phyloP scores from a whole-genome alignment of 139 green algal genomes.

The Chlorella sorokiniana region DNA sequence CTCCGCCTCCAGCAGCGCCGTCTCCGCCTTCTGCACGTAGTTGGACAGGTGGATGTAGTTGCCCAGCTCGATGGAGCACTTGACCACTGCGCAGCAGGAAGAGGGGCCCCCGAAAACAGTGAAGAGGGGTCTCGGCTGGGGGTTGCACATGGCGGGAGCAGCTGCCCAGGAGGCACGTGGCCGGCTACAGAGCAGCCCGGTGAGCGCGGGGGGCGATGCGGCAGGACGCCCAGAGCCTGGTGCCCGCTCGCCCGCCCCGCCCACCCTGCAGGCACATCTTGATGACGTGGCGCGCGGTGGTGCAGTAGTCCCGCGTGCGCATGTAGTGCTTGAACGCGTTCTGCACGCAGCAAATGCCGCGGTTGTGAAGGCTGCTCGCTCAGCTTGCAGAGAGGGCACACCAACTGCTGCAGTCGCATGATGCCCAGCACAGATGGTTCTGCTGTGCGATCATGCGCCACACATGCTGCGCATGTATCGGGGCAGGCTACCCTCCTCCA shows the following conservation, averaged over 20 bases:
- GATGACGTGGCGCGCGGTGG: constrained; percentile 82
- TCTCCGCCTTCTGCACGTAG: constrained; percentile 89
- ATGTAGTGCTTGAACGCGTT: constrained; percentile 91
- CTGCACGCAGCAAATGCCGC: constrained; percentile 38
- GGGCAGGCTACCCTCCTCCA: no score
- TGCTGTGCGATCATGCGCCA: no score
- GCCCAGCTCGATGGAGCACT: constrained; percentile 75
- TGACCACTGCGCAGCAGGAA: constrained; percentile 56
- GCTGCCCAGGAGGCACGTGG: not conserved
- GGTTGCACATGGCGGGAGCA: not conserved
- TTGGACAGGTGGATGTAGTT: constrained; percentile 87
- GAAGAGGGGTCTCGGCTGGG: not conserved
- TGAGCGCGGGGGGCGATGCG: not conserved
- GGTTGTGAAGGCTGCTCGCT: no score
- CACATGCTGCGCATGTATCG: no score
- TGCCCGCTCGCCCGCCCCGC: not conserved
- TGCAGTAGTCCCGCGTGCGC: constrained; percentile 92
- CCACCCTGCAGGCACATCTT: constrained; percentile 83
- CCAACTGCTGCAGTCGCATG: no score
- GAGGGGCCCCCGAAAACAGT: not conserved
- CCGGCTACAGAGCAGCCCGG: not conserved
- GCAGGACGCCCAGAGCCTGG: not conserved
- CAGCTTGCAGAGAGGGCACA: no score
- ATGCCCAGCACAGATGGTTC: no score
- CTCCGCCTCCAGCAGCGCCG: constrained; percentile 59